phyloP scores from a whole-genome alignment of 1,139 yeast species.

The Taiozyma sp. region DNA sequence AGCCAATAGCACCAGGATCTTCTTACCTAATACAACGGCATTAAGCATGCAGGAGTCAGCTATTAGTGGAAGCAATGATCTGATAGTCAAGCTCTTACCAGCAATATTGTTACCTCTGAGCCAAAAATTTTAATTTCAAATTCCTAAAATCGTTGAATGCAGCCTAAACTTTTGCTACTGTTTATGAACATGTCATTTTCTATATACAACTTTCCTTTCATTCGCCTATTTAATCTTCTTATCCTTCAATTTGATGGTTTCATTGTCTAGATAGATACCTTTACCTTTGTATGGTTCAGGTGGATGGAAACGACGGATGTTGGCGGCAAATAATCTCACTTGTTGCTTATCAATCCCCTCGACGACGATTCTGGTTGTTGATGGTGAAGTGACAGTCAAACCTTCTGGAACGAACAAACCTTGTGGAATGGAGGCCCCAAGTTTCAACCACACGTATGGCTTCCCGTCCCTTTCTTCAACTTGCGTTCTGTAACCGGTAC shows the following conservation, averaged over 20 bases:
- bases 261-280: slow-evolving; percentile 90
- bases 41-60: too few species aligned
- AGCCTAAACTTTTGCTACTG: too few species aligned
- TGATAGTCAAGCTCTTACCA: too few species aligned
- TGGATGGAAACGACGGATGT: slow-evolving; percentile 78
- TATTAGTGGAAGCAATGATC: too few species aligned
- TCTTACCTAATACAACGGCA: too few species aligned
- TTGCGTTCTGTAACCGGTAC: slow-evolving; percentile 93
- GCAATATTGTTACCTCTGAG: too few species aligned
- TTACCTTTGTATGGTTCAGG: slow-evolving; percentile 99
- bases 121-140: too few species aligned
- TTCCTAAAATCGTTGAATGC: too few species aligned
- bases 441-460: slow-evolving; percentile 63
- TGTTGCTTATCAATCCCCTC: slow-evolving; percentile 89
- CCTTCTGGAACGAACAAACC: slow-evolving; percentile 68
- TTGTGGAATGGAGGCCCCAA: slow-evolving; percentile 77
- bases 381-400: slow-evolving; percentile 67
- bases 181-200: background rate
- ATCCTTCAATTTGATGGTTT: slow-evolving; percentile 84
- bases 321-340: slow-evolving; percentile 85
- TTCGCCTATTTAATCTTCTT: slow-evolving; percentile 71
- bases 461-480: slow-evolving; percentile 47
- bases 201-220: slow-evolving; percentile 1
- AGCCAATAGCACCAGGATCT: too few species aligned
- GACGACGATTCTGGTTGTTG: slow-evolving; percentile 80